These are phyloP conservation scores for Paracamarosporium sp. DNA, from an alignment of 2,329 filamentous ascomycete genomes.

Conservation along the genomic window DNA sequence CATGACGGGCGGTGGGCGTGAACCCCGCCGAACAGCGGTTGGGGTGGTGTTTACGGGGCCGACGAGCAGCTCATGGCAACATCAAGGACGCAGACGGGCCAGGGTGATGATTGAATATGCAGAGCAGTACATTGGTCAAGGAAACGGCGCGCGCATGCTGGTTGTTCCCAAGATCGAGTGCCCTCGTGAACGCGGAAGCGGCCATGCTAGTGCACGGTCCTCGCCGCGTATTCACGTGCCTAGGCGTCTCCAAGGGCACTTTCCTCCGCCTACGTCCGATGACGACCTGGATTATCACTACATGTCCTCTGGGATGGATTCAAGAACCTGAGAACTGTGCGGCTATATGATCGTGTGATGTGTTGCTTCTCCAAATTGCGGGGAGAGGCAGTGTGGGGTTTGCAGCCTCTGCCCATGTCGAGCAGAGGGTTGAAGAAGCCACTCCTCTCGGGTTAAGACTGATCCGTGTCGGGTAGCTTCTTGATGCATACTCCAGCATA, in stretches of 20 bases:
- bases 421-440: too few relatives aligned
- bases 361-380: too few relatives aligned
- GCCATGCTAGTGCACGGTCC: not conserved
- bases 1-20: conserved; percentile 32
- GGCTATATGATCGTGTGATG: too few relatives aligned
- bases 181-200: conserved; percentile 1
- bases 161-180: not conserved
- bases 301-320: too few relatives aligned
- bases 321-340: too few relatives aligned
- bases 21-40: conserved; percentile 26
- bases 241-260: not conserved
- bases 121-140: not conserved
- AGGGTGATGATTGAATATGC: not conserved
- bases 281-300: too few relatives aligned
- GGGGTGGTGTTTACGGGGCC: not conserved
- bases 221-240: not conserved
- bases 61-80: not conserved
- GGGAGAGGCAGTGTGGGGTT: too few relatives aligned
- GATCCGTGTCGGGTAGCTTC: too few relatives aligned
- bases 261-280: too few relatives aligned
- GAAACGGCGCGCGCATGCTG: not conserved
- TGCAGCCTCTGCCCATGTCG: too few relatives aligned
- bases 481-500: too few relatives aligned
- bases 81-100: not conserved
- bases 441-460: too few relatives aligned